Base-by-base conservation (phyloP, 1,284 basidiomycete genomes). In the Agaricales sp. region DNA sequence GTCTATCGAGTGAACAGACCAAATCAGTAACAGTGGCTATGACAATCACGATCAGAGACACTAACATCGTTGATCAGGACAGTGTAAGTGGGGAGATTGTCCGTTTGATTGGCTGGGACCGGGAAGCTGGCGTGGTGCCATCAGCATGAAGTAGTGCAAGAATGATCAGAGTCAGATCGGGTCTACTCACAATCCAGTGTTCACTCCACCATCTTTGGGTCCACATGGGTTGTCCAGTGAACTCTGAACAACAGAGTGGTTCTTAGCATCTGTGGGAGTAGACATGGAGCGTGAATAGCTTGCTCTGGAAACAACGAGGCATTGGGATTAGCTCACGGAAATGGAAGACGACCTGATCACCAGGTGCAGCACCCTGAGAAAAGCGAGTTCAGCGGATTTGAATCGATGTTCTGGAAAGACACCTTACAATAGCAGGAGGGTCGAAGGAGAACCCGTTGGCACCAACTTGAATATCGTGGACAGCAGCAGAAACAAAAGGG, bases 221-320 rank as follows among this genome's bases (percentile, higher is more conserved):
- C 66, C 66, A 62, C 78, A 78, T 22, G 80, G 75, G 11, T 26
- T 24, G 16, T 66, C 67, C 56, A 80, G 76, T 25, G 77, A 70
- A n/a, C 74, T 75, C 61, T 79, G 77, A 22, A 74, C 72, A 24
- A 71, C 75, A 2, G 75, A 73, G 61, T 80, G 78, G 63, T 80
- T 80, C 60, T 70, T 68, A 51, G 63, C 63, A 49, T 50, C 20
- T 21, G 30, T 44, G 43, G 13, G 39, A 41, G 16, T 8, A 20
- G 26, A 30, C 6, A 30, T 30, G 26, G 14, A 14, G 14, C 26
- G 14, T 6, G 14, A 6, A 14, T 14, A 6, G 26, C 14, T 6
- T 30, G 14, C 3, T 16, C 1, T 16, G 18, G 25, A 2, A 8
- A 37, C n/a, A n/a, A 18, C 12, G 4, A 16, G 22, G 18, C 30